Conservation (phyloP, 805 yeast genomes). For the Metschnikowia cubensis region DNA sequence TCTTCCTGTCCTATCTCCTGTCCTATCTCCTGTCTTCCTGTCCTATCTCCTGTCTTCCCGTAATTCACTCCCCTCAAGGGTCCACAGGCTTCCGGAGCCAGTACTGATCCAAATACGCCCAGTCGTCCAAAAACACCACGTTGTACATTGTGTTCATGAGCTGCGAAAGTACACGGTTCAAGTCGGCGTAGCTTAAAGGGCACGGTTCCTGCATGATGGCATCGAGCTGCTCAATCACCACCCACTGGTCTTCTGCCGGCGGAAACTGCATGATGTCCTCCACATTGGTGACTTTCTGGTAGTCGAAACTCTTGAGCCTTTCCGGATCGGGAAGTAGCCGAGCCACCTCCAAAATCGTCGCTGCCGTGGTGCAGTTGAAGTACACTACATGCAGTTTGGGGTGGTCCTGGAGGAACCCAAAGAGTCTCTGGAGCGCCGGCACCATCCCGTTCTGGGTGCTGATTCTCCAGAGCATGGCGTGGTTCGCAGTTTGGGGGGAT, state of each 20-base stretch:
- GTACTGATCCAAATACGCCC: constrained; percentile 15
- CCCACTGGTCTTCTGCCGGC: constrained; percentile 5
- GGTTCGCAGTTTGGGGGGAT: no score
- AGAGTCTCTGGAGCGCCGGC: constrained; percentile 9
- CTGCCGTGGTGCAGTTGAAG: constrained; percentile 15
- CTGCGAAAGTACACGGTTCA: constrained; percentile 9
- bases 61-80: no score
- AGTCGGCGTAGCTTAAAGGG: constrained; percentile 5
- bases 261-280: constrained; percentile 7
- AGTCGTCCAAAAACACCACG: constrained; percentile 14
- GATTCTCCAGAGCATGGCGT: constrained; percentile 8
- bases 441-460: constrained; percentile 1
- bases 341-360: constrained; percentile 13
- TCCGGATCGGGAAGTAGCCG: constrained; percentile 1
- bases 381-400: constrained; percentile 7
- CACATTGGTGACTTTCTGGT: constrained; percentile 14
- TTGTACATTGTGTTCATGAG: constrained; percentile 6
- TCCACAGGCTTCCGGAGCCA: constrained; percentile 4
- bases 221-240: constrained; percentile 17
- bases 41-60: no score
- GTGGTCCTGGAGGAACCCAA: constrained; percentile 3
- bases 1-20: no score
- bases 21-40: no score
- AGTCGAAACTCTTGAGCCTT: constrained; percentile 9
- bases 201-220: constrained; percentile 15